Evolutionary conservation across 2,329 filamentous ascomycete species (phyloP).

Genomic region (Ambrosiella beaveri): DNA sequence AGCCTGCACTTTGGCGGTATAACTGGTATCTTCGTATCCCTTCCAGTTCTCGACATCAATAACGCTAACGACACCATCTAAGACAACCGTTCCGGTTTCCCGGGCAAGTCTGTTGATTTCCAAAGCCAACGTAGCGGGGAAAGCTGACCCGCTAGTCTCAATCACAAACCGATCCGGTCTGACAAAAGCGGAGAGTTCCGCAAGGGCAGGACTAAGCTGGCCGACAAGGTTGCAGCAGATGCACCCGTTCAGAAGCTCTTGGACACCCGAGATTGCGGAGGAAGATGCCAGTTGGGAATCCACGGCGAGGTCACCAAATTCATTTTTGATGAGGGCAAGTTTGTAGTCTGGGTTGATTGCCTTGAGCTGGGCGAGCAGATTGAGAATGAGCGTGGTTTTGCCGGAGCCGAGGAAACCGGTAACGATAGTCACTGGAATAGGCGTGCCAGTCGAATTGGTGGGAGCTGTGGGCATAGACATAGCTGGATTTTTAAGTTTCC

Average conservation of each 20-base stretch:
- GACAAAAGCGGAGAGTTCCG: slow-evolving; percentile 42
- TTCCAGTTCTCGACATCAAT: slow-evolving; percentile 92
- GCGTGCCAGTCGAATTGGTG: slow-evolving; percentile 16
- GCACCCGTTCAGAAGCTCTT: slow-evolving; percentile 87
- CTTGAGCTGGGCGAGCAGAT: slow-evolving; percentile 75
- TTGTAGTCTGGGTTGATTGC: slow-evolving; percentile 59
- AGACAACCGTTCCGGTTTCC: slow-evolving; percentile 50
- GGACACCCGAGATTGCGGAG: slow-evolving; percentile 70
- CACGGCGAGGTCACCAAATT: slow-evolving; percentile 87
- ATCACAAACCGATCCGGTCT: slow-evolving; percentile 74
- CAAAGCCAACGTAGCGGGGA: slow-evolving; percentile 77
- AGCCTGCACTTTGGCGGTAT: slow-evolving; percentile 76
- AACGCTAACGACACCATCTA: slow-evolving; percentile 79
- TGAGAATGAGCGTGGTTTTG: slow-evolving; percentile 90
- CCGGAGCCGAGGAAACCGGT: slow-evolving; percentile 93
- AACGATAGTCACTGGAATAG: slow-evolving; percentile 82
- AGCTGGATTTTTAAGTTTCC: background rate
- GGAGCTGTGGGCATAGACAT: background rate
- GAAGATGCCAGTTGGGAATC: slow-evolving; percentile 81
- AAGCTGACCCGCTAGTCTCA: slow-evolving; percentile 79
- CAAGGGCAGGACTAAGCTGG: slow-evolving; percentile 64
- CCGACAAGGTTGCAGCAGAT: slow-evolving; percentile 98
- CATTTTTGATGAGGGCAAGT: slow-evolving; percentile 90
- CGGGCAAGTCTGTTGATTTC: slow-evolving; percentile 66
- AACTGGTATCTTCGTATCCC: slow-evolving; percentile 80